A percentile compares a stretch with the other conserved stretches of the same genome.
phyloP scores from a whole-genome alignment of 257 asterid species.

The Solanum acaule region DNA sequence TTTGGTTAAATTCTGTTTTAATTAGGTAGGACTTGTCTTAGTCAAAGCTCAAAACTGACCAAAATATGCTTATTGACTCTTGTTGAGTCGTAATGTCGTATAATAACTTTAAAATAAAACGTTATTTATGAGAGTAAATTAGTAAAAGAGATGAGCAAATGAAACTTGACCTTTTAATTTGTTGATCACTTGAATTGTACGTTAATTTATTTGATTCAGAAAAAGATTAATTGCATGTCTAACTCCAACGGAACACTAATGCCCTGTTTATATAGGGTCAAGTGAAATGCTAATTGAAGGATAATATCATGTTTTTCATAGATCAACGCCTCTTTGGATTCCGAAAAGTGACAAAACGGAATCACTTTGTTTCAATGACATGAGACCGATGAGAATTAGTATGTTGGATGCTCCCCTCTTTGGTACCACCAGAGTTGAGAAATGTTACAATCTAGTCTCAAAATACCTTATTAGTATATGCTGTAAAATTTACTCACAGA shows the following conservation, averaged over 20 bases:
- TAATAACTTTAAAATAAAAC: background rate
- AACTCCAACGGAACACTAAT: no score
- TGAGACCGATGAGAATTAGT: background rate
- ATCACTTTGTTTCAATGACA: background rate
- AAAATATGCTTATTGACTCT: background rate
- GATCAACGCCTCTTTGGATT: background rate
- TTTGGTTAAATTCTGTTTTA: background rate
- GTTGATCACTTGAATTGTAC: background rate
- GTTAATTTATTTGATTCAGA: background rate
- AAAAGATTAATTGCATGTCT: background rate
- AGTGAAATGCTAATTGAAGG: background rate
- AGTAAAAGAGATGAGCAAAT: background rate
- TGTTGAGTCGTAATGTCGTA: background rate
- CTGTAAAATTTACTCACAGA: background rate
- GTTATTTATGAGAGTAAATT: background rate
- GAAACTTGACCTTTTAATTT: background rate
- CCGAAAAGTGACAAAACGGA: background rate
- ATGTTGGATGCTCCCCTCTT: background rate
- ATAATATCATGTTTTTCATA: background rate
- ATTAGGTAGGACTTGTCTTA: background rate
- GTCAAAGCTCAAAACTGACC: background rate
- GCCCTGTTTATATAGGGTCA: no score
- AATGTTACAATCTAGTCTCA: background rate
- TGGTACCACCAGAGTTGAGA: background rate
- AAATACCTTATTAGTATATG: background rate